Conservation (phyloP, 2,329 filamentous ascomycete species). For the Phyllosticta citribraziliensis region DNA sequence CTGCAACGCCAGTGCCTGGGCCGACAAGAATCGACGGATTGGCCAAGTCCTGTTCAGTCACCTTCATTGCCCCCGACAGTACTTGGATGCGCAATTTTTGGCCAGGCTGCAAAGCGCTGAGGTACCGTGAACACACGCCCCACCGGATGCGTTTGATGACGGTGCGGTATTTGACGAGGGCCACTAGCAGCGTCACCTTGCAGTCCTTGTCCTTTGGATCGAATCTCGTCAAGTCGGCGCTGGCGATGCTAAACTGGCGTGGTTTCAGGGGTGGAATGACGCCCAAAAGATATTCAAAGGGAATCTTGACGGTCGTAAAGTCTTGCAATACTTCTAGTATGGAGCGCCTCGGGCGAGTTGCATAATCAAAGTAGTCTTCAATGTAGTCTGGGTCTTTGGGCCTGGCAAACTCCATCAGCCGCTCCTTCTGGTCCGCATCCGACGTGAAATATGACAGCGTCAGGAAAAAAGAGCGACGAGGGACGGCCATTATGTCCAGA, state of each 20-base stretch:
- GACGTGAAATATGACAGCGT: conserved; percentile 65
- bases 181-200: conserved; percentile 63
- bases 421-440: conserved; percentile 64
- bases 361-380: conserved; percentile 94
- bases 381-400: conserved; percentile 62
- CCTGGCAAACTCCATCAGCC: conserved; percentile 67
- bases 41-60: conserved; percentile 30
- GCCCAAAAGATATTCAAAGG: conserved; percentile 60
- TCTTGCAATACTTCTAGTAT: conserved; percentile 90
- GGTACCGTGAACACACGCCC: conserved; percentile 83
- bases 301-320: conserved; percentile 74
- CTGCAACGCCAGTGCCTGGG: conserved; percentile 79
- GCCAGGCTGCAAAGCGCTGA: conserved; percentile 52
- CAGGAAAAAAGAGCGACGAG: conserved; percentile 76
- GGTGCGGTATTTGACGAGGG: conserved; percentile 85
- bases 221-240: conserved; percentile 20
- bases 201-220: conserved; percentile 22
- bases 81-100: conserved; percentile 45
- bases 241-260: conserved; percentile 90
- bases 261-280: conserved; percentile 75
- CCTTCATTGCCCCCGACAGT: conserved; percentile 13
- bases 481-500: conserved; percentile 82
- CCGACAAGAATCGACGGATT: conserved; percentile 66
- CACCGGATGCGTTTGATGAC: conserved; percentile 74
- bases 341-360: conserved; percentile 76